Evolutionary conservation across 2,329 filamentous ascomycete species (phyloP).

Genomic region (Colletotrichum costaricense): DNA sequence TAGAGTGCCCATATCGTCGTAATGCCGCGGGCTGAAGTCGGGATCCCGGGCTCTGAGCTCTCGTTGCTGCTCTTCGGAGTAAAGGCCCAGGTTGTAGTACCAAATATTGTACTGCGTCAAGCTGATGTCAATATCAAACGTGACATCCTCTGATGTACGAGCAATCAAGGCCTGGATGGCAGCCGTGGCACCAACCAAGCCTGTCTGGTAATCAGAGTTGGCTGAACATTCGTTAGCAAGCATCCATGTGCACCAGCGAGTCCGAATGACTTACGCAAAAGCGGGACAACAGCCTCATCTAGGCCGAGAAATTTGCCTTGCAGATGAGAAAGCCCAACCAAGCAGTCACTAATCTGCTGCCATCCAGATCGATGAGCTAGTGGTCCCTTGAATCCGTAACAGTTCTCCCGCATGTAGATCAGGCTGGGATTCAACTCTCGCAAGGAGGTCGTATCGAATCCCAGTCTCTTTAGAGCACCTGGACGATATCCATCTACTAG

Average conservation of each 20-base stretch:
- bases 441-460: conserved; percentile 40
- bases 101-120: conserved; percentile 43
- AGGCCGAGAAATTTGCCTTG: conserved; percentile 52
- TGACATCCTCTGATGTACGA: conserved; percentile 36
- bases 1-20: conserved; percentile 38
- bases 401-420: conserved; percentile 49
- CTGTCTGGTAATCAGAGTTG: conserved; percentile 41
- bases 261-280: conserved; percentile 32
- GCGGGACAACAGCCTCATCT: conserved; percentile 40
- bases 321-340: conserved; percentile 49
- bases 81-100: conserved; percentile 39
- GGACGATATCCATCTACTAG: conserved; percentile 50
- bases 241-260: no score
- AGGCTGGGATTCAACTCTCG: conserved; percentile 40
- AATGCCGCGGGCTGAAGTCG: conserved; percentile 36
- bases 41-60: conserved; percentile 35
- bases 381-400: conserved; percentile 49
- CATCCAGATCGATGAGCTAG: conserved; percentile 46
- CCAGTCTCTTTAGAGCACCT: conserved; percentile 43
- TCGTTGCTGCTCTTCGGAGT: conserved; percentile 31
- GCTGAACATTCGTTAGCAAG: conserved; percentile 5
- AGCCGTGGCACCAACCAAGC: conserved; percentile 37
- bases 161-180: conserved; percentile 36
- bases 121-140: conserved; percentile 41
- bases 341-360: conserved; percentile 52